Base-by-base conservation (phyloP, 441 rosid genomes). In the Rhodomyrtus psidioides region DNA sequence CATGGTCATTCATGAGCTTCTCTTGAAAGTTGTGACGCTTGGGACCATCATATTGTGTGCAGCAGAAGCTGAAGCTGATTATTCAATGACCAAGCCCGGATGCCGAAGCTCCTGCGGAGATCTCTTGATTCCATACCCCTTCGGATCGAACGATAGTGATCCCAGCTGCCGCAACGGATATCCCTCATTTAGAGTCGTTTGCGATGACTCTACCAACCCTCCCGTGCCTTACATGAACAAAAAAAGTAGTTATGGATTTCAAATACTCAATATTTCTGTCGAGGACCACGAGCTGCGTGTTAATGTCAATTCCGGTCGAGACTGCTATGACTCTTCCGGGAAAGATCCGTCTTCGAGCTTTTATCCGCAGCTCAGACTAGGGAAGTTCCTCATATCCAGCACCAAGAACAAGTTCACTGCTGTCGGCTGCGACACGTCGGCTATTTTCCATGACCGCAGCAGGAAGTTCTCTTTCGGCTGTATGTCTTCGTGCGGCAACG, bases 401-500 rank as follows among this genome's bases (percentile, higher is more conserved):
- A 84, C 87, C 14, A n/a, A 81, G 42, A 93, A 92, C 86, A 92
- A 83, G 86, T 89, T 94, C 82, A 89, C 82, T 2, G 85, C 82
- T 1, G 81, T 90, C 12, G 92, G 93, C 1, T 94, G 96, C 42
- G 90, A 91, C 85, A 83, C 92, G 10, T 15, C 23, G 2, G 91
- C 90, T 0, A 3, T 21, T 23, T 49, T 93, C 12, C 4, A 1
- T 0, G 89, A 59, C 90, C 1, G 0, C 0, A 5, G 7, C 30
- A 19, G 24, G 15, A 0, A 24, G 4, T 89, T n/a, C 62, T 53
- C 62, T 6, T 83, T 83, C 0, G 91, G 92, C 0, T 76, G 84
- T 34, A 23, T 85, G 81, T 81, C 84, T 42, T 21, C 24, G 8
- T 81, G 87, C 53, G 0, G 17, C 60, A n/a, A 0, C 4, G 12